Conservation (phyloP, 2,329 filamentous ascomycete genomes). For the Gremmenia infestans region DNA sequence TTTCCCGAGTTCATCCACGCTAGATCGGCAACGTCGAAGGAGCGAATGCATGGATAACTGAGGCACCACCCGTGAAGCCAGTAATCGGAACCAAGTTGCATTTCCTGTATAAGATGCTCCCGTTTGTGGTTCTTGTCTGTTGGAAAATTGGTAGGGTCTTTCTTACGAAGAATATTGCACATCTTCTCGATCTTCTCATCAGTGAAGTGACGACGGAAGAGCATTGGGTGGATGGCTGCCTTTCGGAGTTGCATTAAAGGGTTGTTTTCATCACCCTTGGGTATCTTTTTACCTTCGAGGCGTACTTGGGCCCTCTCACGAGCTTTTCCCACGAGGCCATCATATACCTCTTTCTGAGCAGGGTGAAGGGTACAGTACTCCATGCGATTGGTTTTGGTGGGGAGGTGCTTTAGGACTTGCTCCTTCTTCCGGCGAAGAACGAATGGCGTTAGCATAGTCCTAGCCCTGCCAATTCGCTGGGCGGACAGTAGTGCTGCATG, state of each 20-base stretch:
- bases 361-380: conserved; percentile 76
- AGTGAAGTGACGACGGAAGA: conserved; percentile 77
- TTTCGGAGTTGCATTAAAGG: conserved; percentile 89
- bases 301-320: conserved; percentile 52
- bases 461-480: conserved; percentile 79
- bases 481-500: conserved; percentile 81
- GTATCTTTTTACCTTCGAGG: conserved; percentile 46
- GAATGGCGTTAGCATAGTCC: conserved; percentile 91
- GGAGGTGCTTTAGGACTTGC: conserved; percentile 81
- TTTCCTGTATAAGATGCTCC: conserved; percentile 49
- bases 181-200: conserved; percentile 73
- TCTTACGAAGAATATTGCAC: conserved; percentile 68
- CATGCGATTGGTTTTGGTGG: conserved; percentile 71
- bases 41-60: conserved; percentile 50
- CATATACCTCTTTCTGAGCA: conserved; percentile 69
- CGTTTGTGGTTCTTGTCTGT: conserved; percentile 40
- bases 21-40: conserved; percentile 48
- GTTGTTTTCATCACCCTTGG: conserved; percentile 56
- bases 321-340: conserved; percentile 60
- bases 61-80: conserved; percentile 62
- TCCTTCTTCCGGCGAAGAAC: conserved; percentile 91
- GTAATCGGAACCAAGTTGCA: conserved; percentile 57
- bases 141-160: conserved; percentile 51
- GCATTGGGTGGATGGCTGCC: conserved; percentile 83
- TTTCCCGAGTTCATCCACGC: conserved; percentile 70